Evolutionary conservation across 352 stramenopile genomes (phyloP), one percentile per base, ranked within the genome.

Genomic region (Blastocystis sp.): DNA sequence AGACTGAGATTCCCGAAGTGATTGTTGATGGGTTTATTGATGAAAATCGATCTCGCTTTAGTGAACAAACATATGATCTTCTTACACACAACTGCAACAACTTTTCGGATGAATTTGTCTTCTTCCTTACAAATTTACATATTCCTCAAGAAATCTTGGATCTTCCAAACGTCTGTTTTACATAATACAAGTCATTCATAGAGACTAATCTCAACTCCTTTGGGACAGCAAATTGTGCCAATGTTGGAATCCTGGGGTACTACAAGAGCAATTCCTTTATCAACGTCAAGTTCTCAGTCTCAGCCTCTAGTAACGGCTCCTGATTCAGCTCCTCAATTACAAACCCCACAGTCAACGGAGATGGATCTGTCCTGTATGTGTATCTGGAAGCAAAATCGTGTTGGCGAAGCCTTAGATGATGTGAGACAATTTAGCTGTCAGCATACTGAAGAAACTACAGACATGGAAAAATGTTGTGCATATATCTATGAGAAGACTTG

Each of bases 1-100:
- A 92, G 42, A 98, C 95, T 30, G 84, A 88, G 27, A 77, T 93
- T 22, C 90, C 93, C 27, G 90, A 94, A 80, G 90, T 91, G 27
- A 90, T 95, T 15, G 94, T 98, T 62, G 93, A 97, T 77, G 84
- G 90, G 2, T 98, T 96, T 56, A 87, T 95, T 51, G 91, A 93
- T 6, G 78, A 94, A 54, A 93, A 94, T 76, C 93, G 91, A 54
- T 89, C 93, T n/a, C 92, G 92, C 33, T 98, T 96, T 91, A 96
- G 93, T 27, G 92, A 91, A 9, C 91, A 92, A 54, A 96, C 94
- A 6, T 98, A 98, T 91, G 95, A 98, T 90, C 92, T 98, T 66
- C 93, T 98, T 57, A 90, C 92, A 68, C 92, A 97, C 89, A 98
- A 98, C 91, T 98, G 96, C 93, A 98, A 98, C 92, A 98, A 98